phyloP scores from a whole-genome alignment of 2,329 filamentous ascomycete species.

The Fusarium miscanthi region DNA sequence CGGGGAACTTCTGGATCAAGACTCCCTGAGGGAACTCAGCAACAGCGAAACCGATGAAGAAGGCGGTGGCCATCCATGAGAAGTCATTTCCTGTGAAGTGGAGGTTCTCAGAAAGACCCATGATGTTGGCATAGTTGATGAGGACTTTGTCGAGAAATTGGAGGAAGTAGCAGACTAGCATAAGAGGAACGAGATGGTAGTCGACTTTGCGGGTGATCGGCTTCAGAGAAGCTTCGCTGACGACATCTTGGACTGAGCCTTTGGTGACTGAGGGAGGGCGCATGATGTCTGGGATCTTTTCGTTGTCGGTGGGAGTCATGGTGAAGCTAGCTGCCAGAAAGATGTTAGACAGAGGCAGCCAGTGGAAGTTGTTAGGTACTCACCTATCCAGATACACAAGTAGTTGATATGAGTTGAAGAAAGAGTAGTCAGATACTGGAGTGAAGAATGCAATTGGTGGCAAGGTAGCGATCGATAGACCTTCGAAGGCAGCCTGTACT shows the following conservation, averaged over 20 bases:
- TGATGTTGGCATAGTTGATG: conserved; percentile 19
- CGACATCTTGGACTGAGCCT: conserved; percentile 4
- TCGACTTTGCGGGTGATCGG: conserved; percentile 12
- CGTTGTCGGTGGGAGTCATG: neutral
- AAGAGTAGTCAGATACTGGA: neutral
- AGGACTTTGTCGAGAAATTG: conserved; percentile 16
- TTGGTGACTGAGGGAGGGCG: neutral
- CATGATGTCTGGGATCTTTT: neutral
- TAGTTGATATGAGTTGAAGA: rapidly evolving
- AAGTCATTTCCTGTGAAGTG: conserved; percentile 11
- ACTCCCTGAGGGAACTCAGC: conserved; percentile 10
- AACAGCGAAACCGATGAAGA: conserved; percentile 7
- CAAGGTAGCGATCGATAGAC: neutral
- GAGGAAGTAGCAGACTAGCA: conserved; percentile 12
- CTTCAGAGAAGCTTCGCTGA: neutral
- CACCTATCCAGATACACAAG: rapidly evolving
- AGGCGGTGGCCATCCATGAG: conserved; percentile 14
- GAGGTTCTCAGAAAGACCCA: conserved; percentile 6
- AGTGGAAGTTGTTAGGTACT: neutral
- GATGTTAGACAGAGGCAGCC: neutral
- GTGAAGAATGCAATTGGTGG: neutral
- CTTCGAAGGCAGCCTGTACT: neutral
- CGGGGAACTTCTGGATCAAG: conserved; percentile 1
- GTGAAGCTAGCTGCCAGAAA: neutral
- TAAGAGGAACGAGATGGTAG: conserved; percentile 15